A percentile compares a stretch with the other conserved stretches of the same genome.
Conservation (phyloP, 2,329 filamentous ascomycete genomes). For the Tolypocladium sp. region DNA sequence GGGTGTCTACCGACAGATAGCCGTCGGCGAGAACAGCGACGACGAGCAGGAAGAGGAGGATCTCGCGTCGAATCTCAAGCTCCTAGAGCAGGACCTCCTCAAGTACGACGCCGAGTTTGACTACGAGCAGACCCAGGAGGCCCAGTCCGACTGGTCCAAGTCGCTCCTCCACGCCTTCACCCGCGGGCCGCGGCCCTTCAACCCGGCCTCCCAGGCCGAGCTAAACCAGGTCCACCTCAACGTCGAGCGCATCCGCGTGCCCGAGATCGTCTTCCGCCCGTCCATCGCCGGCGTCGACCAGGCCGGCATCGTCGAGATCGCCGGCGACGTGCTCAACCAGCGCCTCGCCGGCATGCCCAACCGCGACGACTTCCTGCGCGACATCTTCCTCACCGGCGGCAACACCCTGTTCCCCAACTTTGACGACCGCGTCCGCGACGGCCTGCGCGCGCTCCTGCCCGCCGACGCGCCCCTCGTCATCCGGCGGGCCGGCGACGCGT, state of each 20-base stretch:
- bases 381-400: constrained; percentile 92
- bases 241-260: constrained; percentile 88
- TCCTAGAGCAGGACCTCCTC: constrained; percentile 75
- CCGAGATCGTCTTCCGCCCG: constrained; percentile 88
- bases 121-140: constrained; percentile 84
- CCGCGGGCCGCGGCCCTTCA: constrained; percentile 79
- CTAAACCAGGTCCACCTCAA: constrained; percentile 89
- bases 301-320: constrained; percentile 86
- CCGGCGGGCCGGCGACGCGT: constrained; percentile 63
- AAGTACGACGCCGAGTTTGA: constrained; percentile 82
- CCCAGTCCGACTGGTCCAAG: constrained; percentile 92
- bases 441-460: constrained; percentile 65
- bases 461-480: constrained; percentile 58
- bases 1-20: constrained; percentile 92
- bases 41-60: constrained; percentile 93
- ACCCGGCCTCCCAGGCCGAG: constrained; percentile 69
- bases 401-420: constrained; percentile 82
- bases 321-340: constrained; percentile 79
- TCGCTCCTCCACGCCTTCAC: constrained; percentile 83
- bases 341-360: constrained; percentile 52
- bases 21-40: constrained; percentile 71
- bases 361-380: constrained; percentile 64
- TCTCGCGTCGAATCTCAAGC: constrained; percentile 61
- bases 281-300: constrained; percentile 89
- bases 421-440: constrained; percentile 68